phyloP scores from a whole-genome alignment of 2,329 filamentous ascomycete genomes.

The Verticillium zaregamsianum region DNA sequence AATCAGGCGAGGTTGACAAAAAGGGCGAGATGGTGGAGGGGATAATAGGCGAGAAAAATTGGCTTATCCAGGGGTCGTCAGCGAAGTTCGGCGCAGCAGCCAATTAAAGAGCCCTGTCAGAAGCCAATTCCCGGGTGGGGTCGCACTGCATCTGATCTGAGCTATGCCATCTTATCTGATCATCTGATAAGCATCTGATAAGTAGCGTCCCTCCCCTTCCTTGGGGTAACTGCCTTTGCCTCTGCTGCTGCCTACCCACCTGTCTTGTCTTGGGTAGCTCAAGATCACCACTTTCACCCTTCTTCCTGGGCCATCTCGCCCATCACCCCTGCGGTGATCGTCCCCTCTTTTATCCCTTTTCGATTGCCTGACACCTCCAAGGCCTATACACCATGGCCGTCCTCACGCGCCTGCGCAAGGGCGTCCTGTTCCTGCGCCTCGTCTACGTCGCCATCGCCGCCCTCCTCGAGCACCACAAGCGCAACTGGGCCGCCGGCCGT shows the following conservation, averaged over 20 bases:
- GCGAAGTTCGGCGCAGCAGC: not conserved
- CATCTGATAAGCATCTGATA: slow-evolving; percentile 3
- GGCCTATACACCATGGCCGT: not conserved
- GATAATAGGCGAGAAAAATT: not conserved
- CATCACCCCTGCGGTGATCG: not conserved
- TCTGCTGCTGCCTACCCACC: not conserved
- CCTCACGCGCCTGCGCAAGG: slow-evolving; percentile 20
- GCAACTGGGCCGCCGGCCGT: slow-evolving; percentile 5
- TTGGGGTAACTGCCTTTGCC: not conserved
- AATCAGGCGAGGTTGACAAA: not conserved
- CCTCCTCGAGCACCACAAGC: slow-evolving; percentile 15
- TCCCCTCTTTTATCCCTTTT: not conserved
- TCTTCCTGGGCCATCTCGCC: not conserved
- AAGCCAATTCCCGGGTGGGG: not conserved
- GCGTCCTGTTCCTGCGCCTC: slow-evolving; percentile 22
- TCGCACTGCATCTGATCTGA: not conserved
- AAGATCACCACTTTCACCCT: too few relatives aligned
- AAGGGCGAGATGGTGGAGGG: not conserved
- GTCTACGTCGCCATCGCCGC: slow-evolving; percentile 20
- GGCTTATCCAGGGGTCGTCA: not conserved
- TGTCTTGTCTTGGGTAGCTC: too few relatives aligned
- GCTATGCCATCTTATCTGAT: not conserved
- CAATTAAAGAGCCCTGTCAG: not conserved
- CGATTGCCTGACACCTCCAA: not conserved
- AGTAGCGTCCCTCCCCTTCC: not conserved